Evolutionary conservation across 805 yeast genomes (phyloP), one percentile per base, ranked within the genome.

Genomic region (Hyphopichia homilentoma): DNA sequence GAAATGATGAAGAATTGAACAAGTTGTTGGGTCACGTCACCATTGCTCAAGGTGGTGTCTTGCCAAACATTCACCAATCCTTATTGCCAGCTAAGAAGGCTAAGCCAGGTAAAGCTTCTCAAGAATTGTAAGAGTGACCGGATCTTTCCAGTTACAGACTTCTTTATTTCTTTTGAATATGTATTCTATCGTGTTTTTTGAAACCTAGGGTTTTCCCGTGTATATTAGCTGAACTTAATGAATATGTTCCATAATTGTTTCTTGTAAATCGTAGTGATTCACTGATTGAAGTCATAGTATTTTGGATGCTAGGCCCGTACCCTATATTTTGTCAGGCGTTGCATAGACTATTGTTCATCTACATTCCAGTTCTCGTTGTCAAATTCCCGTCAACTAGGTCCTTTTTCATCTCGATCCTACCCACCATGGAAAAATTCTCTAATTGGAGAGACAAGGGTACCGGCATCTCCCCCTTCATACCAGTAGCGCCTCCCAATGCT

Each of bases 1-100:
- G 97, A 79, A 90, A 89, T 64, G 97, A 90, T 78, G 97, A 90
- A 73, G 97, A 90, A 73, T 79, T 90, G 69, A 89, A 90, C 85
- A 88, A 85, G 70, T 79, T 89, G 56, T 77, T 90, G 48, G 78
- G 78, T 54, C 87, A 87, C 65, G 98, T 90, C 48, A 89, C 96
- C 47, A 90, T 89, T 57, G 96, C 97, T 50, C 95, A 88, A 72
- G 97, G 97, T 82, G 97, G 97, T 85, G 97, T 90, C 55, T 79
- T 89, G 69, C 97, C 97, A 75, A 86, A 87, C 81, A 85, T 88
- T 63, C 96, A 86, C 74, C 87, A 81, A 71, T 81, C 82, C 75
- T 81, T 89, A 67, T 80, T 89, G 54, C 89, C 90, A 66, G 77
- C 82, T 75, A 81, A 81, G 73, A 66, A 80, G 43, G 68, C 73